A percentile compares a stretch with the other conserved stretches of the same genome.
Evolutionary conservation across 2,329 filamentous ascomycete species (phyloP).

Genomic region (Fusarium armeniacum): DNA sequence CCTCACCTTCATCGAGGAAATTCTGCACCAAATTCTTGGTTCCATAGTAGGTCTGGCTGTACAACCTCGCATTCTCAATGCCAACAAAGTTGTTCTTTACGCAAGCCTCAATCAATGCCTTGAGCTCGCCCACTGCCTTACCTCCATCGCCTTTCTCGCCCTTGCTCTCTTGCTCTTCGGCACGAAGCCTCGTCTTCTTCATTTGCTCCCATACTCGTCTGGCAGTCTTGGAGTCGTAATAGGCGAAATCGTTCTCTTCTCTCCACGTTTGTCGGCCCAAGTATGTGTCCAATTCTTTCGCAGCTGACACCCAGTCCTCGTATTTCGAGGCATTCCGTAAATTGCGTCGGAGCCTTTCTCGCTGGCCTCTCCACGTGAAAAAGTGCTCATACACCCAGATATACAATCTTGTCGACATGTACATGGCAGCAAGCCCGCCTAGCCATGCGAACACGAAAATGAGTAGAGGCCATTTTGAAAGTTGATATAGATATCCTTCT

Average conservation of each 20-base stretch:
- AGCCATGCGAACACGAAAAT: conserved; percentile 86
- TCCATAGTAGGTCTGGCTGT: conserved; percentile 96
- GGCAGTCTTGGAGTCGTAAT: conserved; percentile 92
- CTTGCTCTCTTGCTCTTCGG: conserved; percentile 66
- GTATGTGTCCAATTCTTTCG: conserved; percentile 82
- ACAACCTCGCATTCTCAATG: conserved; percentile 92
- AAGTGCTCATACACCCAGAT: conserved; percentile 94
- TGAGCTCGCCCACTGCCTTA: conserved; percentile 79
- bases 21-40: conserved; percentile 95
- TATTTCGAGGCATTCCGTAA: conserved; percentile 82
- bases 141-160: conserved; percentile 56
- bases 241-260: conserved; percentile 79
- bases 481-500: conserved; percentile 89
- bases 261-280: conserved; percentile 87
- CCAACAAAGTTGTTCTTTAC: conserved; percentile 98
- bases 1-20: conserved; percentile 84
- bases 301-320: conserved; percentile 84
- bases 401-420: conserved; percentile 87
- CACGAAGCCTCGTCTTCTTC: conserved; percentile 71
- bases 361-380: conserved; percentile 86
- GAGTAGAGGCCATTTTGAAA: conserved; percentile 94
- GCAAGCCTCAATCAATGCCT: conserved; percentile 84
- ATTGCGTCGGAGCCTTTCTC: conserved; percentile 77
- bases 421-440: conserved; percentile 75
- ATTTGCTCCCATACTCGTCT: conserved; percentile 83